phyloP scores from a whole-genome alignment of 495 filamentous ascomycete genomes.

The Ramalina peruviana region DNA sequence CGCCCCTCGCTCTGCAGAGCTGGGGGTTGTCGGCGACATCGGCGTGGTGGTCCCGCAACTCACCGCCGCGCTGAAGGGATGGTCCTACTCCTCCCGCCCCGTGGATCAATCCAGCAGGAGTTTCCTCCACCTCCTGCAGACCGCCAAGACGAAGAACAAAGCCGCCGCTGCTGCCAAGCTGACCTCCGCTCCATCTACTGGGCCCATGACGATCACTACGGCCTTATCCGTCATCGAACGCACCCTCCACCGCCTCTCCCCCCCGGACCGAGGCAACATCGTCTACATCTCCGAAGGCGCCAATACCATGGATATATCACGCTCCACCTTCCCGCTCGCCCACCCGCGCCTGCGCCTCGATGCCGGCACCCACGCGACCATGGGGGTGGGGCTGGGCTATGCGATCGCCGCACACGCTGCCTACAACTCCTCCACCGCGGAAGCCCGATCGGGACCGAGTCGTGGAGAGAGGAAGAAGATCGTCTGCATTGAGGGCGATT shows the following conservation, averaged over 20 bases:
- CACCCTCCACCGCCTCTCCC: slow-evolving; percentile 27
- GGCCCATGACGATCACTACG: slow-evolving; percentile 39
- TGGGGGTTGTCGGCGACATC: slow-evolving; percentile 42
- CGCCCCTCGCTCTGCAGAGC: slow-evolving; percentile 24
- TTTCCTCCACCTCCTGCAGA: slow-evolving; percentile 20
- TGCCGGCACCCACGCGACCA: slow-evolving; percentile 52
- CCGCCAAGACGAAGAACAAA: slow-evolving; percentile 28
- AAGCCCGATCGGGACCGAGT: slow-evolving; percentile 5
- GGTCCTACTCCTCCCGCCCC: slow-evolving; percentile 25
- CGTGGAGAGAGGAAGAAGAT: slow-evolving; percentile 35
- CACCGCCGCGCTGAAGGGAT: slow-evolving; percentile 22
- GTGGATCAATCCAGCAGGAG: slow-evolving; percentile 19
- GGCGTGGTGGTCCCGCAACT: slow-evolving; percentile 38
- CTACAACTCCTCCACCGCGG: slow-evolving; percentile 33
- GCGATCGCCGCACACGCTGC: slow-evolving; percentile 48
- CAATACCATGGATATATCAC: slow-evolving; percentile 55
- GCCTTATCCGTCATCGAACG: slow-evolving; percentile 41
- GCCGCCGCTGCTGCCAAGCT: slow-evolving; percentile 34
- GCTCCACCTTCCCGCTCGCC: slow-evolving; percentile 43
- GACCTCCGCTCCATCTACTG: slow-evolving; percentile 19
- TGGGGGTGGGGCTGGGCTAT: slow-evolving; percentile 55
- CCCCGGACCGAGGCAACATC: slow-evolving; percentile 32
- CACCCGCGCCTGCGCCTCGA: slow-evolving; percentile 47
- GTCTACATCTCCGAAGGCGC: slow-evolving; percentile 54
- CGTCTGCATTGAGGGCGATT: slow-evolving; percentile 48